These are phyloP conservation scores for Warburgia ugandensis DNA, from an alignment of 164 flowering plant genomes.

Conservation along the genomic window DNA sequence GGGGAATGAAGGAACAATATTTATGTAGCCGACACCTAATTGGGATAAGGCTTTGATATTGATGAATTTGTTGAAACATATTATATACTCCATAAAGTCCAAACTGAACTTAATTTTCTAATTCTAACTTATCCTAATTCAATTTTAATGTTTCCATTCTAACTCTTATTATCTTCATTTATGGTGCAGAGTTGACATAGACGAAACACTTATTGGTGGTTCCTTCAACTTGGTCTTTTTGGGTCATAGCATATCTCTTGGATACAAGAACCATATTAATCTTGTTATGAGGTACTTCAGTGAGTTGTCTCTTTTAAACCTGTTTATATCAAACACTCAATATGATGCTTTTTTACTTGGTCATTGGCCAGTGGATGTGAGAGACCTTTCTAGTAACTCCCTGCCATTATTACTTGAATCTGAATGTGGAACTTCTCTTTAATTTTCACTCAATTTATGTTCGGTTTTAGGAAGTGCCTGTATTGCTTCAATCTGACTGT, in stretches of 20 bases:
- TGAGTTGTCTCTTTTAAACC: not conserved
- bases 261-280: slow-evolving; percentile 76
- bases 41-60: too few species aligned
- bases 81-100: too few species aligned
- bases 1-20: too few species aligned
- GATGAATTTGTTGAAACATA: too few species aligned
- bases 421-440: slow-evolving; percentile 1
- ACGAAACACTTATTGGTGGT: slow-evolving; percentile 63
- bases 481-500: too few species aligned
- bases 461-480: too few species aligned
- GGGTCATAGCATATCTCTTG: slow-evolving; percentile 73
- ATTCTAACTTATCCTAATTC: not conserved
- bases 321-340: not conserved
- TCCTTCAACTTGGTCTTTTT: slow-evolving; percentile 93
- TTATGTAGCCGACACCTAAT: too few species aligned
- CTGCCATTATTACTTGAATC: not conserved
- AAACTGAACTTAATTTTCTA: not conserved
- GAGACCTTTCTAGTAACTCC: too few species aligned
- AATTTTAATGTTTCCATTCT: not conserved
- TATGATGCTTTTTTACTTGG: not conserved
- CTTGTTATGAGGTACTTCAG: slow-evolving; percentile 57
- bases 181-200: slow-evolving; percentile 74
- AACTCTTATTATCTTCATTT: not conserved
- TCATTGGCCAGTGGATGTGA: not conserved
- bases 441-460: not conserved